Percentiles rank a stretch among this genome's conserved stretches.
phyloP scores from a whole-genome alignment of 805 yeast species.

The Saturnispora diversa region DNA sequence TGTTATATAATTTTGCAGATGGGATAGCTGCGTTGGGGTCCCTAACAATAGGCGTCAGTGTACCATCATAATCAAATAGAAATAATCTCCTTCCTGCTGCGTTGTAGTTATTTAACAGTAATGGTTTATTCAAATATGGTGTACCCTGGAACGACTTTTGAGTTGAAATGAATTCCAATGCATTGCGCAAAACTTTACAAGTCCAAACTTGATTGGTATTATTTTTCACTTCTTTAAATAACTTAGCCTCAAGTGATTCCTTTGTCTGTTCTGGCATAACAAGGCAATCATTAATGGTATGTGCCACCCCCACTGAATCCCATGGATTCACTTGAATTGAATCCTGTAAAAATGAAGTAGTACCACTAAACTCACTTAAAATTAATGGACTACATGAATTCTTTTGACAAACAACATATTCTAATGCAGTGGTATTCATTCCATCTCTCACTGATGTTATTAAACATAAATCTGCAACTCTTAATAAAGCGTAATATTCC shows the following conservation, averaged over 20 bases:
- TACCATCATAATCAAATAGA: conserved; percentile 94
- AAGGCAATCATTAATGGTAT: conserved; percentile 65
- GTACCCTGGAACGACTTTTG: conserved; percentile 46
- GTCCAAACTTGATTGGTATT: conserved; percentile 83
- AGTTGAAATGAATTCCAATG: conserved; percentile 28
- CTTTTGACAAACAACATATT: conserved; percentile 83
- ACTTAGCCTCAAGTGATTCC: conserved; percentile 37
- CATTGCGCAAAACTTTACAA: conserved; percentile 44
- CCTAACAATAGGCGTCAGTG: conserved; percentile 89
- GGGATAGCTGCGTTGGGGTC: conserved; percentile 99
- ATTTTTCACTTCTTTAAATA: conserved; percentile 56
- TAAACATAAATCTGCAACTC: conserved; percentile 85
- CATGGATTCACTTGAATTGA: conserved; percentile 90
- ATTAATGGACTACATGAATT: conserved; percentile 67
- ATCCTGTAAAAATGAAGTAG: conserved; percentile 60
- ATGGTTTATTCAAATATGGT: conserved; percentile 74
- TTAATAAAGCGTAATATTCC: conserved; percentile 79
- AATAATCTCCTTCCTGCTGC: conserved; percentile 64
- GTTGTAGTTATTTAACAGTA: conserved; percentile 51
- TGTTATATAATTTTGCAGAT: conserved; percentile 55
- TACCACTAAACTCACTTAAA: conserved; percentile 89
- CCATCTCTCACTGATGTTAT: conserved; percentile 93
- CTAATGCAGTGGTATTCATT: conserved; percentile 91
- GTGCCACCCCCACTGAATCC: conserved; percentile 92
- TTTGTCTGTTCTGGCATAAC: conserved; percentile 43